These are phyloP conservation scores for Ganoderma boninense DNA, from an alignment of 1,284 basidiomycete genomes.

Conservation along the genomic window DNA sequence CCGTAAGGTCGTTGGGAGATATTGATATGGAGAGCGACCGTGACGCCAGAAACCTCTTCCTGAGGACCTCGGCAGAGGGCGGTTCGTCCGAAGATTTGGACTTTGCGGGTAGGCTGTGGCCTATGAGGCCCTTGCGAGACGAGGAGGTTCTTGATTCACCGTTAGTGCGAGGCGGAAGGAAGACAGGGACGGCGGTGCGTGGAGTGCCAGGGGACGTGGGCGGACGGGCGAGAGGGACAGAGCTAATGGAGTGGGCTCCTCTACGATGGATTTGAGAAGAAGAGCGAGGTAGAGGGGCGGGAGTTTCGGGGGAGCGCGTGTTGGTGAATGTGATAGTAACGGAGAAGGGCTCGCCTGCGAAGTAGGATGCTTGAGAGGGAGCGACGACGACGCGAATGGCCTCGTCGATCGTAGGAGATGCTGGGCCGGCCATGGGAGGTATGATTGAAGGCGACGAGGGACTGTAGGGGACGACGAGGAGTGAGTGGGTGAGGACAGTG, in stretches of 20 bases:
- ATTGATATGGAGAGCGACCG: slow-evolving; percentile 69
- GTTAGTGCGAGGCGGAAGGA: slow-evolving; percentile 32
- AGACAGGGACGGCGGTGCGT: slow-evolving; percentile 47
- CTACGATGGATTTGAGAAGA: slow-evolving; percentile 61
- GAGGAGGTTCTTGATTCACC: slow-evolving; percentile 24
- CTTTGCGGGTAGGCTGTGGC: slow-evolving; percentile 33
- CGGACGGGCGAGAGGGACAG: slow-evolving; percentile 75
- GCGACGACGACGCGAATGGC: slow-evolving; percentile 71
- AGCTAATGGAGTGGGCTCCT: slow-evolving; percentile 78
- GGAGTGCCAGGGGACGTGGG: slow-evolving; percentile 81
- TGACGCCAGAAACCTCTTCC: slow-evolving; percentile 51
- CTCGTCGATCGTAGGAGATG: slow-evolving; percentile 32
- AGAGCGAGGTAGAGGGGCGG: slow-evolving; percentile 33
- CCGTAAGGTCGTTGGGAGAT: slow-evolving; percentile 49
- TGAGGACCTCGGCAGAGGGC: slow-evolving; percentile 55
- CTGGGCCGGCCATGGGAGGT: slow-evolving; percentile 25
- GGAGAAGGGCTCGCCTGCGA: slow-evolving; percentile 89
- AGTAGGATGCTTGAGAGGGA: slow-evolving; percentile 89
- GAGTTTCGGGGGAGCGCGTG: slow-evolving; percentile 56
- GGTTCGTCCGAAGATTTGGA: slow-evolving; percentile 44
- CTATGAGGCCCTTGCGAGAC: slow-evolving; percentile 43
- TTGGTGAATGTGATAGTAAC: slow-evolving; percentile 91
- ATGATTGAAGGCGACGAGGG: neutral
- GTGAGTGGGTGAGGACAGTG: slow-evolving; percentile 1
- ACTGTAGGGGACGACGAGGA: neutral